Evolutionary conservation across 495 filamentous ascomycete genomes (phyloP).

Genomic region (Annulohypoxylon bovei): DNA sequence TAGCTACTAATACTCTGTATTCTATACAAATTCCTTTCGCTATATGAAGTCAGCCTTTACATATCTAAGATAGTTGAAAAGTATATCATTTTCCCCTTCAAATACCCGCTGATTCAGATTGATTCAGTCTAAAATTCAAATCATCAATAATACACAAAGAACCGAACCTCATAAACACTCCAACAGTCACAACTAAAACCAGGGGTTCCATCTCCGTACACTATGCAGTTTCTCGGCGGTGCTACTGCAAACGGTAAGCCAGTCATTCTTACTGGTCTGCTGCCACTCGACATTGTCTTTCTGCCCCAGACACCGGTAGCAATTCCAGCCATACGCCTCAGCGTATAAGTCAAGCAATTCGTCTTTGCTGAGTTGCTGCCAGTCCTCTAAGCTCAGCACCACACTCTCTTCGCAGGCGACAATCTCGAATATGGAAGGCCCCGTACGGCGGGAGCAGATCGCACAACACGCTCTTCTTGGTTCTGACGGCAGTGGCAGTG

Average conservation of each 20-base stretch:
- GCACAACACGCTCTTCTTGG: constrained; percentile 25
- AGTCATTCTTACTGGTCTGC: constrained; percentile 36
- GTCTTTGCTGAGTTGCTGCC: constrained; percentile 25
- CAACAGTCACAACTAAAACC: constrained; percentile 13
- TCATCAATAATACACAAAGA: background rate
- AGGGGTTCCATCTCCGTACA: constrained; percentile 34
- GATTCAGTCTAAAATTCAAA: background rate
- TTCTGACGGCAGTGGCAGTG: constrained; percentile 2
- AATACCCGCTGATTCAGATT: background rate
- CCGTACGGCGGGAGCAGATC: constrained; percentile 32
- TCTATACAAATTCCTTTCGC: no score
- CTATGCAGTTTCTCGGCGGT: constrained; percentile 29
- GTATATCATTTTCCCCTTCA: no score
- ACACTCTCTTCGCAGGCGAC: constrained; percentile 39
- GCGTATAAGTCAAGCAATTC: constrained; percentile 36
- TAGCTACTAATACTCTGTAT: no score
- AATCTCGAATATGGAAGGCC: constrained; percentile 38
- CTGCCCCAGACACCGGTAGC: constrained; percentile 32
- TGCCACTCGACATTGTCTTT: constrained; percentile 35
- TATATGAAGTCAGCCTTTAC: no score
- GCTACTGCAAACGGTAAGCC: constrained; percentile 31
- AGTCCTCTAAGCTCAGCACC: constrained; percentile 32
- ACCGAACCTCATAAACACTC: background rate
- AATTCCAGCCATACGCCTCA: constrained; percentile 38
- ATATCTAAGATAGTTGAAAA: no score